phyloP scores from a whole-genome alignment of 2,329 filamentous ascomycete genomes.

The Penicillium janthinellum region DNA sequence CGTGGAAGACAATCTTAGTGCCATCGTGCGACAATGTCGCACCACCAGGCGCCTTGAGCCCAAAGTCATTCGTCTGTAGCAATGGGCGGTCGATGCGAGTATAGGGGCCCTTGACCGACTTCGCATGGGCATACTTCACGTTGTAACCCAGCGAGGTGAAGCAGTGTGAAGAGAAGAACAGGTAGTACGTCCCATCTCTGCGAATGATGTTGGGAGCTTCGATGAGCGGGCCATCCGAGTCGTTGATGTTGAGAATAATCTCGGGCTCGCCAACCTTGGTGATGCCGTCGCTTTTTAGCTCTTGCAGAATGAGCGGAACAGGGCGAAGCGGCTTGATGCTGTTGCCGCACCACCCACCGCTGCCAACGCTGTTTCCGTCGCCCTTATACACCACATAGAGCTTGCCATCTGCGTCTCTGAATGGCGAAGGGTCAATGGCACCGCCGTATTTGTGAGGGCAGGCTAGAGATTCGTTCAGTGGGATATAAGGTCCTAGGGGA shows the following conservation, averaged over 20 bases:
- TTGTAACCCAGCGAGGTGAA: conserved; percentile 58
- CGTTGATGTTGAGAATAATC: conserved; percentile 63
- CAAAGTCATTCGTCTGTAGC: conserved; percentile 35
- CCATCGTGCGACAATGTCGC: conserved; percentile 31
- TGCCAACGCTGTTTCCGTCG: conserved; percentile 60
- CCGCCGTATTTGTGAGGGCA: conserved; percentile 58
- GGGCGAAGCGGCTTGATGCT: conserved; percentile 38
- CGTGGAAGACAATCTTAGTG: conserved; percentile 35
- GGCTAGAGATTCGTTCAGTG: conserved; percentile 50
- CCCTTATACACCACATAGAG: conserved; percentile 66
- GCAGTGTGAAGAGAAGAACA: conserved; percentile 65
- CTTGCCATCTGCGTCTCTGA: conserved; percentile 55
- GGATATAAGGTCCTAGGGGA: conserved; percentile 49
- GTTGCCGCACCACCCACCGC: conserved; percentile 48
- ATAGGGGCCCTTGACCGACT: conserved; percentile 40
- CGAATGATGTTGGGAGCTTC: conserved; percentile 59
- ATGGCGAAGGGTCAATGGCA: conserved; percentile 64
- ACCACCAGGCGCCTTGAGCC: conserved; percentile 29
- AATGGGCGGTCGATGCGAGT: conserved; percentile 33
- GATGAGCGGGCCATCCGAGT: conserved; percentile 61
- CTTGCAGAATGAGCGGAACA: conserved; percentile 43
- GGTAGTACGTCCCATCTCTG: conserved; percentile 51
- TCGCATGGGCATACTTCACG: conserved; percentile 59
- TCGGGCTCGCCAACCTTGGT: conserved; percentile 53
- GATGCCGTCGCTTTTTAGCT: conserved; percentile 49